These are phyloP conservation scores for Vitis labrusca DNA, from an alignment of 164 flowering plant genomes.

Conservation along the genomic window DNA sequence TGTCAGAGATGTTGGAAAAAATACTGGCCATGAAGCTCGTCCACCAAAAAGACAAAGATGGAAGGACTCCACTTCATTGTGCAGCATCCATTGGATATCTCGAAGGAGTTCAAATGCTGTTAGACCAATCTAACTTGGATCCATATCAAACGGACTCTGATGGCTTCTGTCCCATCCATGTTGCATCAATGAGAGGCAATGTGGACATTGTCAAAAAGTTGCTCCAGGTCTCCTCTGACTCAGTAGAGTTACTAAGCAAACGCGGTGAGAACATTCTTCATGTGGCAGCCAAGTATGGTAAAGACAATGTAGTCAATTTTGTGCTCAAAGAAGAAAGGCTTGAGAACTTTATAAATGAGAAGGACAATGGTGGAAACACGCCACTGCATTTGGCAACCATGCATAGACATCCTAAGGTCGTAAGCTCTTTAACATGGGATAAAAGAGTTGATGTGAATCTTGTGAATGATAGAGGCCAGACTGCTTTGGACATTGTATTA, in stretches of 20 bases:
- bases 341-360: conserved; percentile 10
- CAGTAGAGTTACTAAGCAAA: conserved; percentile 1
- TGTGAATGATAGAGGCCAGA: too few species aligned
- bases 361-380: conserved; percentile 13
- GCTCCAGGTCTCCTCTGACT: conserved; percentile 1
- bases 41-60: background rate
- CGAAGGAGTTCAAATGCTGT: conserved; percentile 2
- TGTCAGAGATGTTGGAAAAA: background rate
- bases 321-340: conserved; percentile 3
- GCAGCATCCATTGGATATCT: conserved; percentile 11
- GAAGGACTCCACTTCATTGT: conserved; percentile 8
- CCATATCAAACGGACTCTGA: too few species aligned
- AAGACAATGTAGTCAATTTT: conserved; percentile 2
- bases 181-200: conserved; percentile 11
- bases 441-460: too few species aligned
- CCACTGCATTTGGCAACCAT: conserved; percentile 21
- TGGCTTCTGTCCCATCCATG: conserved; percentile 1
- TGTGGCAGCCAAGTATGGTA: conserved; percentile 15
- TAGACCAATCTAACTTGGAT: too few species aligned
- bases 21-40: background rate
- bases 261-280: conserved; percentile 15
- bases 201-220: conserved; percentile 3
- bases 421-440: too few species aligned
- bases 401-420: background rate
- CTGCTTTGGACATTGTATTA: too few species aligned